A percentile compares a stretch with the other conserved stretches of the same genome.
These are phyloP conservation scores for Tremellales sp. DNA, from an alignment of 1,284 basidiomycete genomes.

Conservation along the genomic window DNA sequence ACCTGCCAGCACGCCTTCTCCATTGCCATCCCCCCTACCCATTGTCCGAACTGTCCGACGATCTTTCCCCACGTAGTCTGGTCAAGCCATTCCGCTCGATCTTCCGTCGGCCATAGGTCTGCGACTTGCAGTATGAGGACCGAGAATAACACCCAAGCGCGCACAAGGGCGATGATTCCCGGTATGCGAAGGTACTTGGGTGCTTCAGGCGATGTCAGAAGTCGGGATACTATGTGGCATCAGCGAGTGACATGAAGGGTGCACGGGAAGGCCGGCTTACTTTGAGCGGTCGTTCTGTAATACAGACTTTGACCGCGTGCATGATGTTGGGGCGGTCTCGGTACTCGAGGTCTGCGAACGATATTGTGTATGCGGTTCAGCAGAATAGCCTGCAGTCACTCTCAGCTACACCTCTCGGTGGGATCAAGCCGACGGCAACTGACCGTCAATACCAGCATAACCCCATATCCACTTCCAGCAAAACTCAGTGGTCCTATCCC, in stretches of 20 bases:
- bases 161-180: conserved; percentile 30
- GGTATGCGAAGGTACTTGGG: conserved; percentile 37
- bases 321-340: conserved; percentile 26
- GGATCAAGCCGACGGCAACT: conserved; percentile 12
- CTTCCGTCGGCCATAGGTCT: conserved; percentile 27
- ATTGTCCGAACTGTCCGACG: conserved; percentile 17
- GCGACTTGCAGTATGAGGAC: conserved; percentile 40
- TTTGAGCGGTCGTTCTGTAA: conserved; percentile 4
- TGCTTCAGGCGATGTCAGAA: conserved; percentile 27
- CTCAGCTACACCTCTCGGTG: background rate
- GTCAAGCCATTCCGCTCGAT: conserved; percentile 5
- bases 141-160: conserved; percentile 39
- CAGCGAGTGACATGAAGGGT: no score
- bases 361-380: conserved; percentile 47
- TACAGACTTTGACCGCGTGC: no score
- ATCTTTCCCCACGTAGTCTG: conserved; percentile 1
- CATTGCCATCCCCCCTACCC: conserved; percentile 40
- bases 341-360: conserved; percentile 35
- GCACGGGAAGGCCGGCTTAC: conserved; percentile 5
- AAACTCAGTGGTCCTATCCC: conserved; percentile 37
- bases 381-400: conserved; percentile 33
- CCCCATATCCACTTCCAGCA: conserved; percentile 39
- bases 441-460: conserved; percentile 42
- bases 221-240: conserved; percentile 7
- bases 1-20: conserved; percentile 43